These are phyloP conservation scores for Rehmannia glutinosa DNA, from an alignment of 257 asterid species.

Conservation along the genomic window DNA sequence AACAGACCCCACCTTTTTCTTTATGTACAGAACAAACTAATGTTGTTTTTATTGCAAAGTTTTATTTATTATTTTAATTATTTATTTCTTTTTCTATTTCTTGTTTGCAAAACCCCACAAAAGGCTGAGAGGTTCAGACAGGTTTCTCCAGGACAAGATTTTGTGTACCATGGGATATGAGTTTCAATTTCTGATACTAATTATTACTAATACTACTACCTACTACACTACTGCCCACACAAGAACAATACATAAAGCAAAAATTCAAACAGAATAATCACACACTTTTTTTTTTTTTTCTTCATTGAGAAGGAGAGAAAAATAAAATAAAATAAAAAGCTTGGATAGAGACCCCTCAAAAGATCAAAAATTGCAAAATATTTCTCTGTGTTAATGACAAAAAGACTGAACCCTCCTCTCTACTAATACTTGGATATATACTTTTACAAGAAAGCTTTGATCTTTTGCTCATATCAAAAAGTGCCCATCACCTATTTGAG, in stretches of 20 bases:
- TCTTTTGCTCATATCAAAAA: conserved; percentile 28
- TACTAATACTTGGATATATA: conserved; percentile 19
- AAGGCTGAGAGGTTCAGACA: conserved; percentile 30
- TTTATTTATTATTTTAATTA: neutral
- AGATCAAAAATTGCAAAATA: neutral
- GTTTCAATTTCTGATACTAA: conserved; percentile 29
- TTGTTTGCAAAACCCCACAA: conserved; percentile 42
- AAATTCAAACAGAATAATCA: conserved; percentile 37
- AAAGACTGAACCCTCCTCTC: conserved; percentile 30
- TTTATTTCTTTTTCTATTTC: neutral
- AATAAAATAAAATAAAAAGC: neutral
- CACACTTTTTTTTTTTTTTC: conserved; percentile 39
- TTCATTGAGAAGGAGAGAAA: conserved; percentile 41
- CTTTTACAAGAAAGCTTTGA: conserved; percentile 44
- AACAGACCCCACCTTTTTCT: conserved; percentile 30
- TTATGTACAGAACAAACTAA: conserved; percentile 15
- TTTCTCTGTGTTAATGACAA: conserved; percentile 18
- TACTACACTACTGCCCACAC: conserved; percentile 6
- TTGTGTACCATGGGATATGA: conserved; percentile 32
- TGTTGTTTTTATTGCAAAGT: conserved; percentile 12
- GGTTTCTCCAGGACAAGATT: conserved; percentile 50
- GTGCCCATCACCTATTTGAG: conserved; percentile 14
- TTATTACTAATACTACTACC: conserved; percentile 14
- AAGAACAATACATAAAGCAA: conserved; percentile 21
- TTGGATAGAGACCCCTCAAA: conserved; percentile 33